A percentile compares a stretch with the other conserved stretches of the same genome.
Evolutionary conservation across 306 rosid species (phyloP).

Genomic region (Benincasa hispida): DNA sequence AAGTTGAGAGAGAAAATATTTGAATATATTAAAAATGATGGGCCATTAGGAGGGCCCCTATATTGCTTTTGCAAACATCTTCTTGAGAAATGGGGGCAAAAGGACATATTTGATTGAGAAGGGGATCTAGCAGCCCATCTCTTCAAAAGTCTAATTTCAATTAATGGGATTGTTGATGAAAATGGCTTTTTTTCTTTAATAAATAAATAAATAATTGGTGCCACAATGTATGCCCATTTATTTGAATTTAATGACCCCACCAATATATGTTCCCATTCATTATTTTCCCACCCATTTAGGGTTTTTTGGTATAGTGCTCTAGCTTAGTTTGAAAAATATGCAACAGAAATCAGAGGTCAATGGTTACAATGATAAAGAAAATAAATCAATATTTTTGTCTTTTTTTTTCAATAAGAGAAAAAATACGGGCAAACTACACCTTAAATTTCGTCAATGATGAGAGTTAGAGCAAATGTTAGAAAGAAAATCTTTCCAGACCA

Average conservation of each 20-base stretch:
- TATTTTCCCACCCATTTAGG: neutral
- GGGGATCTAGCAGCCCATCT: neutral
- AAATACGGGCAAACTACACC: too few relatives aligned
- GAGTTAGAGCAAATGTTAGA: too few relatives aligned
- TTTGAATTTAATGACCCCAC: neutral
- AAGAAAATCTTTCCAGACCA: too few relatives aligned
- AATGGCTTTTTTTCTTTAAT: neutral
- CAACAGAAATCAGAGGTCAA: neutral
- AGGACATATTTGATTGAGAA: neutral
- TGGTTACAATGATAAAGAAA: too few relatives aligned
- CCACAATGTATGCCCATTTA: neutral
- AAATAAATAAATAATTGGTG: neutral
- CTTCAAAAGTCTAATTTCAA: neutral
- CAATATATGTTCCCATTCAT: neutral
- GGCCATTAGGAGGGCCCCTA: neutral
- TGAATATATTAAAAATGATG: neutral
- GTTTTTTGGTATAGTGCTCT: neutral
- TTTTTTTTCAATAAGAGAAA: too few relatives aligned
- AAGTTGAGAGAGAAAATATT: neutral
- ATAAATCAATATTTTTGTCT: too few relatives aligned
- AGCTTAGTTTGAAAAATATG: neutral
- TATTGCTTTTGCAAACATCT: neutral
- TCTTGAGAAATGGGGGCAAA: neutral
- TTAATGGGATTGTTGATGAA: neutral
- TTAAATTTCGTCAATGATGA: too few relatives aligned